Base-by-base conservation (phyloP, 768 basidiomycete genomes). In the Tricholoma matsutake region DNA sequence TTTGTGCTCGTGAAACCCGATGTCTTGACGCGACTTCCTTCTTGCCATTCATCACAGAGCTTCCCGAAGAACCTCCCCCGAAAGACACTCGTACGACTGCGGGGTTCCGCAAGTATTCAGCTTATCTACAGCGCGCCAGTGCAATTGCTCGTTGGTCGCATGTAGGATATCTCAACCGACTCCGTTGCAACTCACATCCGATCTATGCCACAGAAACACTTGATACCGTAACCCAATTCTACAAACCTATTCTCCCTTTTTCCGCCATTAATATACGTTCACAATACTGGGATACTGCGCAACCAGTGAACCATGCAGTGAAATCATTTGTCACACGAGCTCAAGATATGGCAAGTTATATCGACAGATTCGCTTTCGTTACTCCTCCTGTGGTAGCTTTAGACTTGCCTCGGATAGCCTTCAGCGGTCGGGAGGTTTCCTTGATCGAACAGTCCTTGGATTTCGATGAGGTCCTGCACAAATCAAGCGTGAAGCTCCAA, bases 351-450 rank as follows among this genome's bases (percentile, higher is more conserved):
- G 75, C 78, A 1, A 71, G 72, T 18, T 62, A 82, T 18, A 73
- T 96, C 56, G 83, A 90, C 57, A 76, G 74, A 22, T 98, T 96
- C 68, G 86, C 89, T 0, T 93, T 93, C 65, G 85, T 84, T 18
- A 95, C 94, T 0, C 92, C 95, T 0, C 67, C 85, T 1, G 92
- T 83, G 0, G 87, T 95, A 14, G 89, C 91, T 11, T 76, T 80
- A 29, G 94, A 95, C 72, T 69, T 97, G 54, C 83, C 92, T 1
- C 76, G 74, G 1, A 76, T 90, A 56, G 82, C 86, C 1, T 78
- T 95, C 4, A 66, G 83, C 0, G 84, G 83, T 6, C 45, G 68
- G 62, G 57, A 74, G 72, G 57, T 39, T 49, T 8, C 59, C 71
- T n/a, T 74, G 57, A 51, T 63, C 5, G 62, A 64, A 2, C 75